Evolutionary conservation across 306 rosid genomes (phyloP).

Genomic region (Begonia peltatifolia): DNA sequence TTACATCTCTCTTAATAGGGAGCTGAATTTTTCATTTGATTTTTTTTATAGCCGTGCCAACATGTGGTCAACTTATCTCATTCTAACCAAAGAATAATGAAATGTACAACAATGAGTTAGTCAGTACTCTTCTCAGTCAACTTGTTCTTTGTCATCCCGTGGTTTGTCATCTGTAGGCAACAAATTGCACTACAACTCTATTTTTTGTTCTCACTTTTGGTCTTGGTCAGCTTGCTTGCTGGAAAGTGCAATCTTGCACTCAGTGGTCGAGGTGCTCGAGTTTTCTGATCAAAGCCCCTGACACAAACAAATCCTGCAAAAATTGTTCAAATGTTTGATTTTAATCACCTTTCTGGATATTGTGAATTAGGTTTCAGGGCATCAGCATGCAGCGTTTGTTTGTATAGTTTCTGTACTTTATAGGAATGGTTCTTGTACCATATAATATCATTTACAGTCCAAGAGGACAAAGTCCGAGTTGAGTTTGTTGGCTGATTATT

Average conservation of each 20-base stretch:
- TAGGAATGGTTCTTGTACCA: too few species aligned
- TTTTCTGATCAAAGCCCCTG: conserved; percentile 59
- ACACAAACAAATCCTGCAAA: conserved; percentile 82
- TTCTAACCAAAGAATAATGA: conserved; percentile 24
- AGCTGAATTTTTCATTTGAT: neutral
- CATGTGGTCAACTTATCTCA: neutral
- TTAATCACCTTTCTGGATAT: too few species aligned
- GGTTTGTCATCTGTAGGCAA: conserved; percentile 15
- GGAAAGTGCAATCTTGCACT: conserved; percentile 72
- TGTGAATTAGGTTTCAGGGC: too few species aligned
- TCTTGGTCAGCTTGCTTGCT: conserved; percentile 51
- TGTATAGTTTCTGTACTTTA: too few species aligned
- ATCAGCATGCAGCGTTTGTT: too few species aligned
- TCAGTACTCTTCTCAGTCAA: conserved; percentile 20
- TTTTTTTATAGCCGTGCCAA: neutral
- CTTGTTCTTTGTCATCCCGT: conserved; percentile 10
- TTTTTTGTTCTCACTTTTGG: conserved; percentile 5
- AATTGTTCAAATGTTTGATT: neutral
- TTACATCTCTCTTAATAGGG: neutral
- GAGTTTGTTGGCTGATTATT: neutral
- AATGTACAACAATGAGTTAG: conserved; percentile 20
- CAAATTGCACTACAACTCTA: neutral
- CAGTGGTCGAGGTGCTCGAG: conserved; percentile 69
- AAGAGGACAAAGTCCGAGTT: neutral
- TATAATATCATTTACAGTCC: too few species aligned